Percentiles rank a stretch among this genome's conserved stretches.
These are phyloP conservation scores for Purpureocillium lavendulum DNA, from an alignment of 2,329 filamentous ascomycete species.

Conservation along the genomic window DNA sequence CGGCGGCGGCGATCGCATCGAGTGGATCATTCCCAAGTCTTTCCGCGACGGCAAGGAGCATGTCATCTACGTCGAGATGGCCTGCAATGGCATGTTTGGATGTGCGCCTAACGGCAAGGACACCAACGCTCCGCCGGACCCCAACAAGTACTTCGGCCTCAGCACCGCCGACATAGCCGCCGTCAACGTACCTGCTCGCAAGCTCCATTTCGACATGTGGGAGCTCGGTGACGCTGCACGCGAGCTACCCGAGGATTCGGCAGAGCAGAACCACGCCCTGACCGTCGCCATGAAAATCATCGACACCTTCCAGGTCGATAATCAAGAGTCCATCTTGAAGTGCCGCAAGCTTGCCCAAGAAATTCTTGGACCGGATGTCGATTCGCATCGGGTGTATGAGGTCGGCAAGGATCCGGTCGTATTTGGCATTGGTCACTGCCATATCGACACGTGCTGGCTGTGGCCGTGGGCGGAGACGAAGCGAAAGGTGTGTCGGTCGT, in stretches of 20 bases:
- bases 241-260: conserved; percentile 82
- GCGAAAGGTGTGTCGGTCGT: conserved; percentile 89
- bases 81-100: conserved; percentile 97
- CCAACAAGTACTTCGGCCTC: conserved; percentile 74
- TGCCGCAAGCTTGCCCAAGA: conserved; percentile 75
- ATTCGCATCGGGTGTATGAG: conserved; percentile 78
- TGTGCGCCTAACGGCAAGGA: conserved; percentile 73
- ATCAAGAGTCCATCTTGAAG: conserved; percentile 68
- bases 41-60: conserved; percentile 84
- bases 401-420: conserved; percentile 67
- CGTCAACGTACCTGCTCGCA: conserved; percentile 77
- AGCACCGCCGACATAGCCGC: conserved; percentile 77
- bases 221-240: conserved; percentile 87
- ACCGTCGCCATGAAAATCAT: conserved; percentile 83
- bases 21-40: conserved; percentile 80
- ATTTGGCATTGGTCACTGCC: conserved; percentile 87
- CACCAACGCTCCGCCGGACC: conserved; percentile 77
- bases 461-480: conserved; percentile 99
- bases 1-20: conserved; percentile 76
- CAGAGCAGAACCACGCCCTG: conserved; percentile 81
- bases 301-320: conserved; percentile 75
- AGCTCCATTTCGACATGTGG: conserved; percentile 88
- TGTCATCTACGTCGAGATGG: conserved; percentile 93
- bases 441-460: conserved; percentile 97
- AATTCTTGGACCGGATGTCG: conserved; percentile 73